Base-by-base conservation (phyloP, 257 asterid genomes). In the Thymus mandschuricus region DNA sequence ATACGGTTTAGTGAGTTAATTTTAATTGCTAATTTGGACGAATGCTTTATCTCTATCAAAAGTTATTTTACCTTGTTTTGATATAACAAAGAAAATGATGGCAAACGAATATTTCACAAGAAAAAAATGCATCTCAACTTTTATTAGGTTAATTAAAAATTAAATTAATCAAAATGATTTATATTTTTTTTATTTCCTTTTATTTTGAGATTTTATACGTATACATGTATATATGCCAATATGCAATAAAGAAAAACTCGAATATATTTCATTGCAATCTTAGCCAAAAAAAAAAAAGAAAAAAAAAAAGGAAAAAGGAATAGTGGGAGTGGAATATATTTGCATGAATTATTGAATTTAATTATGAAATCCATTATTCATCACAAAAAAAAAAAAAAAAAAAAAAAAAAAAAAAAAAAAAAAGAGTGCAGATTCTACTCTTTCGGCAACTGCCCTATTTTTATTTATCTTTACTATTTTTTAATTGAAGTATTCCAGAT, bases 41-140 rank as follows among this genome's bases (percentile, higher is more conserved):
- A 55, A 50, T 62, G 76, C 80, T 57, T 76, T 76, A 57, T 63
- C 35, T 57, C 51, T 34, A 76, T 51, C 76, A 51, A 74, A 79
- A 63, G 74, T 60, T 45, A 58, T 68, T 76, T 76, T 63, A 67
- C 82, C 31, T 49, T 21, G 77, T 73, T 81, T 66, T 49, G 15
- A 76, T 74, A 75, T 64, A 49, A 67, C 63, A 70, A 46, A 73
- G 78, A 74, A 76, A 79, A 66, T 66, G 83, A 66, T 79, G 77
- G 77, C 71, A 72, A 76, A 57, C 68, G 52, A 75, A 69, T 79
- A 21, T 21, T 21, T 21, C 21, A 21, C 21, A 21, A 21, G 21
- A 21, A 21, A 21, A 21, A 64, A 46, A 2, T 64, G 73, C 54
- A 48, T 56, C 44, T 70, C 44, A 55, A 46, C 61, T 28, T 64